These are phyloP conservation scores for Colletotrichum eleusines DNA, from an alignment of 2,329 filamentous ascomycete species.

Conservation along the genomic window DNA sequence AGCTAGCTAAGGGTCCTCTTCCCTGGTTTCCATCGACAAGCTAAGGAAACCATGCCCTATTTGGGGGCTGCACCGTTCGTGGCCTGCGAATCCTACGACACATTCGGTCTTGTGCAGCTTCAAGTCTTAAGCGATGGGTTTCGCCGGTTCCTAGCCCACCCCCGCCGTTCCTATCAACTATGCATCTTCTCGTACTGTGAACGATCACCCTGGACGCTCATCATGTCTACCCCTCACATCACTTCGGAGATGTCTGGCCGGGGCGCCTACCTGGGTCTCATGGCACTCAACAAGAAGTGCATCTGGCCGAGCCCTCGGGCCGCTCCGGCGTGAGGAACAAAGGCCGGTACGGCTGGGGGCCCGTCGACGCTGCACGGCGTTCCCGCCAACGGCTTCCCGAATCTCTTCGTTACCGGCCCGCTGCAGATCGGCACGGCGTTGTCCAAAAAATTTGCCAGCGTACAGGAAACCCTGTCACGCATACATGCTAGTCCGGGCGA, in stretches of 20 bases:
- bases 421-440: constrained; percentile 55
- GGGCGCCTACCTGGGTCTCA: constrained; percentile 35
- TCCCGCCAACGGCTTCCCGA: constrained; percentile 63
- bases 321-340: constrained; percentile 47
- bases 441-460: constrained; percentile 55
- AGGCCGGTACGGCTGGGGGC: constrained; percentile 57
- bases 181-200: neutral
- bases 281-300: constrained; percentile 49
- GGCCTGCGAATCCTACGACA: neutral
- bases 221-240: constrained; percentile 24
- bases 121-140: neutral
- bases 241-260: constrained; percentile 9
- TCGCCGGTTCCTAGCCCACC: neutral
- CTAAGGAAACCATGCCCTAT: neutral
- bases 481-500: constrained; percentile 50
- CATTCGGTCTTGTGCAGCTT: neutral
- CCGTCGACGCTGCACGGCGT: constrained; percentile 66
- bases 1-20: neutral
- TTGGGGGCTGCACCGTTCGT: neutral
- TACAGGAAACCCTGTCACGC: constrained; percentile 53
- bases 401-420: constrained; percentile 62
- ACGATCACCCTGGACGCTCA: neutral
- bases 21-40: no score
- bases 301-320: constrained; percentile 46
- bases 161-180: neutral